These are phyloP conservation scores for Arctium minus DNA, from an alignment of 129 eudicot genomes.

Conservation along the genomic window DNA sequence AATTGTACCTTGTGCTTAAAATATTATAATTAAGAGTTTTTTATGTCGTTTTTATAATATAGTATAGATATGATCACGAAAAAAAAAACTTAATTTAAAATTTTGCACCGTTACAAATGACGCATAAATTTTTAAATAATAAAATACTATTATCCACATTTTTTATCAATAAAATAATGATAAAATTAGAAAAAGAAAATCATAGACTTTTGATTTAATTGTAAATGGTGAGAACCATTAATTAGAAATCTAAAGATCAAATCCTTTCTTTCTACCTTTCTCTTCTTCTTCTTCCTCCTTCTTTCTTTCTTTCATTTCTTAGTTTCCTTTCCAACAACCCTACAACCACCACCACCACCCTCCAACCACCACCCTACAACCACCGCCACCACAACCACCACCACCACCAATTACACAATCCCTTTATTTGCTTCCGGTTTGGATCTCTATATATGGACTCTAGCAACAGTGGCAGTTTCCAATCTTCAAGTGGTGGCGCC, in stretches of 20 bases:
- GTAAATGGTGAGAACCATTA: conserved; percentile 8
- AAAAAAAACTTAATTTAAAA: no score
- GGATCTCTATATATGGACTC: conserved; percentile 42
- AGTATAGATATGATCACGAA: no score
- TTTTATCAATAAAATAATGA: neutral
- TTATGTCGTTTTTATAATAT: no score
- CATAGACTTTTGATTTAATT: neutral
- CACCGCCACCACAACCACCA: neutral
- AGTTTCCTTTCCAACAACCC: conserved; percentile 30
- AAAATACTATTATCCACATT: neutral
- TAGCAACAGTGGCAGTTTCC: conserved; percentile 62
- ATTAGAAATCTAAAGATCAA: conserved; percentile 13
- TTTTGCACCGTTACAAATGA: no score
- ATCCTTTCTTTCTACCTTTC: conserved; percentile 3
- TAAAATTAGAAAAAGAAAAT: neutral
- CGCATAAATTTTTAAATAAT: no score
- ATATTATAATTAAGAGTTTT: no score
- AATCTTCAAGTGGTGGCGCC: conserved; percentile 59
- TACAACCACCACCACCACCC: conserved; percentile 14
- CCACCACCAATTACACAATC: neutral
- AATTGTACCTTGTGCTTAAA: no score
- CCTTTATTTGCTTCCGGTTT: no score
- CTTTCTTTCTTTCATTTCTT: neutral
- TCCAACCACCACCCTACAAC: neutral
- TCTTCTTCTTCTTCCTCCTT: conserved; percentile 1